phyloP scores from a whole-genome alignment of 73 alveolate genomes.

The Symbiodinium pilosum region DNA sequence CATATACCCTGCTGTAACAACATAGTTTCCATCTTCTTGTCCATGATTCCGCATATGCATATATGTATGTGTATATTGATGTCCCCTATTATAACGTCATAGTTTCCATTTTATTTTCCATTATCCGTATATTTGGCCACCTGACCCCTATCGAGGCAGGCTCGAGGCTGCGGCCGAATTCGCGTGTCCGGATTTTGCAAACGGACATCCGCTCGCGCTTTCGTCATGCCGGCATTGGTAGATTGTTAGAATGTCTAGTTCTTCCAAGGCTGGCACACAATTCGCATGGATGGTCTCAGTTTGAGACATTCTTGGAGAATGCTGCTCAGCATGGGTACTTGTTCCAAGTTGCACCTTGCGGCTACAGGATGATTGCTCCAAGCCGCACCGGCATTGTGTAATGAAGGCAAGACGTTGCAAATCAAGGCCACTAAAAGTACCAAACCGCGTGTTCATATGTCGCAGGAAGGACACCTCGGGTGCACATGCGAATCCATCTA shows the following conservation, averaged over 20 bases:
- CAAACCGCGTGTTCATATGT: not conserved
- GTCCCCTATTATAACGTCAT: too few species aligned
- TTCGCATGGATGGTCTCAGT: too few species aligned
- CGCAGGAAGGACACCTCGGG: not conserved
- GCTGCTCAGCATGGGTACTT: too few species aligned
- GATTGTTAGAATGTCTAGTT: too few species aligned
- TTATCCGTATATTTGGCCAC: too few species aligned
- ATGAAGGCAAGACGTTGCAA: not conserved
- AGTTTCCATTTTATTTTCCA: too few species aligned
- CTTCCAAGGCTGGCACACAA: too few species aligned
- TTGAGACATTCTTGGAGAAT: too few species aligned
- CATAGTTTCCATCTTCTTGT: too few species aligned
- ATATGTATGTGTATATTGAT: too few species aligned
- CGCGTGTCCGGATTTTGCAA: not conserved
- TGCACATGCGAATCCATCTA: not conserved
- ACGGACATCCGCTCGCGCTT: not conserved
- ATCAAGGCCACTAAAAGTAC: not conserved
- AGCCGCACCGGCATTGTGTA: not conserved
- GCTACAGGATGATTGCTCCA: not conserved
- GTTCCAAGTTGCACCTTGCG: too few species aligned
- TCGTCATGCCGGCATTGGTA: not conserved
- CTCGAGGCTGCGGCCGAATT: not conserved
- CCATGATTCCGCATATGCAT: too few species aligned
- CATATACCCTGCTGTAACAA: not conserved
- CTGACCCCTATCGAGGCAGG: not conserved